These are phyloP conservation scores for Podila epigama DNA, from an alignment of 192 early-diverging fungal species.

Conservation along the genomic window DNA sequence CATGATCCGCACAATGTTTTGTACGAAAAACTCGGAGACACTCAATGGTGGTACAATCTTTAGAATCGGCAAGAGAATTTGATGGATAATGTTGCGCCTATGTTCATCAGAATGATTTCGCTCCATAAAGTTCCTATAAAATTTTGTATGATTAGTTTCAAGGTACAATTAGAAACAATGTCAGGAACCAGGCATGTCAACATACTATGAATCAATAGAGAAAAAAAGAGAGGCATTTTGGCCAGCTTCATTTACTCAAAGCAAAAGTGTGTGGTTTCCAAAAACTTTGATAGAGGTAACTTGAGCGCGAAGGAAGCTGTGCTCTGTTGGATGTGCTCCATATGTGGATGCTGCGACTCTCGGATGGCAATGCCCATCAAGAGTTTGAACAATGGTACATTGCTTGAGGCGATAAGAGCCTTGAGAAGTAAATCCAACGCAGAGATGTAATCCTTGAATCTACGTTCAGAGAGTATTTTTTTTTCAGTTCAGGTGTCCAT, in stretches of 20 bases:
- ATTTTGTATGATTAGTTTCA: no score
- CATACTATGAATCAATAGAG: neutral
- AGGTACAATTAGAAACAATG: no score
- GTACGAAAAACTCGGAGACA: constrained; percentile 58
- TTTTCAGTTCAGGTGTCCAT: neutral
- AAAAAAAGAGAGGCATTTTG: neutral
- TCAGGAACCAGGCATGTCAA: no score
- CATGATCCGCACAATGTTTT: constrained; percentile 63
- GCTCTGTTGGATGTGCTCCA: constrained; percentile 41
- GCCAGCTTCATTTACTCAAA: constrained; percentile 50
- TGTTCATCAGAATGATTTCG: constrained; percentile 37
- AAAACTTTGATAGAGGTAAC: constrained; percentile 42
- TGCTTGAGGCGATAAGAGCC: constrained; percentile 51
- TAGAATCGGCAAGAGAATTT: constrained; percentile 60
- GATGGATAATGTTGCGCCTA: constrained; percentile 56
- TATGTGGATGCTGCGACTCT: constrained; percentile 58
- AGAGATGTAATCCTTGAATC: constrained; percentile 60
- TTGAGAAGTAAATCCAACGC: constrained; percentile 62
- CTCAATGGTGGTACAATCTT: constrained; percentile 45
- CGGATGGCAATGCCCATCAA: constrained; percentile 63
- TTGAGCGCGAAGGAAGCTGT: constrained; percentile 48
- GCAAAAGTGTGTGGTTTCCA: constrained; percentile 46
- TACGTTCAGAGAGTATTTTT: neutral
- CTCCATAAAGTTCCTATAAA: constrained; percentile 31
- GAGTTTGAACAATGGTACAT: constrained; percentile 54